Evolutionary conservation across 345 rosid genomes (phyloP), one percentile per base, ranked within the genome.

Genomic region (Nephelium lappaceum): DNA sequence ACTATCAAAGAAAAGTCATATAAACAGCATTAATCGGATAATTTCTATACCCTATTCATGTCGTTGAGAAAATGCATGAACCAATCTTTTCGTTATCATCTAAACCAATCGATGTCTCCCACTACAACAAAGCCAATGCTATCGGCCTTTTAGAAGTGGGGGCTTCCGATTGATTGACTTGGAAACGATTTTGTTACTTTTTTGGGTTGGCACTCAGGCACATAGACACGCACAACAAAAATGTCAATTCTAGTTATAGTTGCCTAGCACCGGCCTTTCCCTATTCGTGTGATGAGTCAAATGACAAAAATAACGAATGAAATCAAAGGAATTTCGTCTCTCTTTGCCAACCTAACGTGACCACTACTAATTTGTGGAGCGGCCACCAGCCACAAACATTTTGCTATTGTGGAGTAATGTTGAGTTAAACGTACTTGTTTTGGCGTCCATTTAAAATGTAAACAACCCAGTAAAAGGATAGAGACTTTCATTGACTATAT

Each of bases 181-280:
- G 15, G 24, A 39, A 27, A 24, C 36, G 10, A 15, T 31, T 5
- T 8, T 8, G 42, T 27, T 0, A 10, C 42, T 72, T 42, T 23
- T 0, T 24, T 25, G 69, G 24, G 77, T 25, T 42, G 77, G 77
- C 67, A 65, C 71, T 31, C 27, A 4, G 14, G 21, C 36, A 7
- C 5, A 11, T 24, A 19, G 19, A 43, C 77, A 25, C 43, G 25
- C 6, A 16, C 8, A 36, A 24, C 9, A 1, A 16, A 31, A 21
- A 15, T 14, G 47, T 14, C 27, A 38, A 21, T 5, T 45, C 8
- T 45, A 0, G 12, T 7, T 45, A 61, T 61, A 41, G 8, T 12
- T 7, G 38, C 77, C 42, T 21, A 14, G 38, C 77, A 61, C 67
- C 68, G 57, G 19, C 76, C 68, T 42, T 10, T 15, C 55, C 45